A percentile compares a stretch with the other conserved stretches of the same genome.
phyloP scores from a whole-genome alignment of 768 basidiomycete genomes.

The Agaricus sinodeliciosus region DNA sequence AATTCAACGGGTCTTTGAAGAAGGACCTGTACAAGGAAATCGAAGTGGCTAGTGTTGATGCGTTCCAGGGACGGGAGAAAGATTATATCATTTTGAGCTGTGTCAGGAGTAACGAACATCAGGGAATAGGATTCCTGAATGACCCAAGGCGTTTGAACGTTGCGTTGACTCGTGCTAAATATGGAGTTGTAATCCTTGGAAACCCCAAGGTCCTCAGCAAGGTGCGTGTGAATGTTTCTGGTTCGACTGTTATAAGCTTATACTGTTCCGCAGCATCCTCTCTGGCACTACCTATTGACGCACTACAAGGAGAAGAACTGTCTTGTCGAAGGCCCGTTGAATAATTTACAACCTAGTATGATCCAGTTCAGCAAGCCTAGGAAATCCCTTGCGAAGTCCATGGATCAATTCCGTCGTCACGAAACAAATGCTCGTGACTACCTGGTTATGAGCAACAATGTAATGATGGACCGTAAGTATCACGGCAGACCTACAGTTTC shows the following conservation, averaged over 20 bases:
- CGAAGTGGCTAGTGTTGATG: constrained; percentile 97
- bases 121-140: constrained; percentile 98
- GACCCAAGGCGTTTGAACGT: constrained; percentile 96
- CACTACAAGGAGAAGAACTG: constrained; percentile 96
- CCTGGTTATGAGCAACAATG: constrained; percentile 33
- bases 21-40: constrained; percentile 99
- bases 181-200: constrained; percentile 98
- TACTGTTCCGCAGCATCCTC: constrained; percentile 64
- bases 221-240: constrained; percentile 39
- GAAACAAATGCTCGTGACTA: constrained; percentile 89
- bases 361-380: constrained; percentile 99
- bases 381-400: constrained; percentile 78
- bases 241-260: constrained; percentile 6
- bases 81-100: constrained; percentile 99
- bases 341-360: constrained; percentile 96
- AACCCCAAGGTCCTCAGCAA: constrained; percentile 99
- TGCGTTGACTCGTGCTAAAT: constrained; percentile 94
- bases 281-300: constrained; percentile 97
- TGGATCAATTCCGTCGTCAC: constrained; percentile 91
- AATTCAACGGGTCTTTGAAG: constrained; percentile 98
- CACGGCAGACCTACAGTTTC: neutral
- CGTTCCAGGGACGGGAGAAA: constrained; percentile 99
- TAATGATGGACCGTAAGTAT: constrained; percentile 46
- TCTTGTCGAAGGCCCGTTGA: constrained; percentile 94
- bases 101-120: constrained; percentile 97